phyloP scores from a whole-genome alignment of 495 filamentous ascomycete species.

The Penicillium paradoxum region DNA sequence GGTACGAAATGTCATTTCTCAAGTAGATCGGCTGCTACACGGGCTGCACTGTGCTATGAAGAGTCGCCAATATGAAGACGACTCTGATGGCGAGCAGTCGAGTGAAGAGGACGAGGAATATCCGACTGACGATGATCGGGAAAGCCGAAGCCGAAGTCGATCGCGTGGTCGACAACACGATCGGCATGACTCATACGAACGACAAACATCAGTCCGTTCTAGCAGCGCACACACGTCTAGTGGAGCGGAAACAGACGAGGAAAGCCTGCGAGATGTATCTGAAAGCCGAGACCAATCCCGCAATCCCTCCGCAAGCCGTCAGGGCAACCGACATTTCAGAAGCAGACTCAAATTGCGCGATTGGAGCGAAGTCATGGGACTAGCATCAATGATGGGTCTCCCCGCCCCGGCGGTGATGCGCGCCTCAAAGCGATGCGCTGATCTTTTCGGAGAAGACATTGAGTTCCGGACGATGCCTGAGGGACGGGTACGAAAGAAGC shows the following conservation, averaged over 20 bases:
- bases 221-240: conserved; percentile 4
- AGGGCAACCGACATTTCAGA: neutral
- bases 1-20: conserved; percentile 56
- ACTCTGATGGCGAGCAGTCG: conserved; percentile 18
- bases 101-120: conserved; percentile 20
- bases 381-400: conserved; percentile 67
- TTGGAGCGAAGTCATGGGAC: conserved; percentile 75
- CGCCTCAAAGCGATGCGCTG: conserved; percentile 62
- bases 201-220: conserved; percentile 9
- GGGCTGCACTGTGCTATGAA: conserved; percentile 61
- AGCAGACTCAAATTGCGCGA: conserved; percentile 51
- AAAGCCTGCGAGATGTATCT: conserved; percentile 12
- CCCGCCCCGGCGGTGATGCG: conserved; percentile 55
- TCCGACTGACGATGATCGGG: neutral
- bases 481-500: conserved; percentile 19
- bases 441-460: conserved; percentile 64
- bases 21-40: conserved; percentile 61
- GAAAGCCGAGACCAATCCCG: conserved; percentile 16
- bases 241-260: neutral
- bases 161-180: conserved; percentile 30
- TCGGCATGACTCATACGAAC: conserved; percentile 5
- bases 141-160: conserved; percentile 16
- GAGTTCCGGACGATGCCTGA: conserved; percentile 53
- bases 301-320: neutral
- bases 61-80: conserved; percentile 27